A percentile compares a stretch with the other conserved stretches of the same genome.
These are phyloP conservation scores for Datisca glomerata DNA, from an alignment of 306 rosid genomes.

Conservation along the genomic window DNA sequence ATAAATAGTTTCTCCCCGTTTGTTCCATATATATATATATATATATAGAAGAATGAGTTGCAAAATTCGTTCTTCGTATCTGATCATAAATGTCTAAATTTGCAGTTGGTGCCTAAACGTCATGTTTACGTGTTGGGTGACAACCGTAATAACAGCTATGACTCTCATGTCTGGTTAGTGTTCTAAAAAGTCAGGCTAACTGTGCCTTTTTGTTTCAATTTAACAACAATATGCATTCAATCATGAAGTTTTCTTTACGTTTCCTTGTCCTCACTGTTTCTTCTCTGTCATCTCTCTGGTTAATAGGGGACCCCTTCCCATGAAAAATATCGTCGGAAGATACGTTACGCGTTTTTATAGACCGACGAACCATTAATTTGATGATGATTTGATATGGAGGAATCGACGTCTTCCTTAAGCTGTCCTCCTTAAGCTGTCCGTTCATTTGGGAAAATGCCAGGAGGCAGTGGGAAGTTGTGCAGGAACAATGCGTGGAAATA, in stretches of 20 bases:
- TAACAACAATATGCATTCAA: background rate
- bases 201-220: too few relatives aligned
- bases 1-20: too few relatives aligned
- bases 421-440: background rate
- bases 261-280: background rate
- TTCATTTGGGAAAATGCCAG: too few relatives aligned
- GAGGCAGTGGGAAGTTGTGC: background rate
- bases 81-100: slow-evolving; percentile 8
- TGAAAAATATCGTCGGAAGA: slow-evolving; percentile 29
- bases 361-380: slow-evolving; percentile 16
- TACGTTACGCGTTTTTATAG: slow-evolving; percentile 28
- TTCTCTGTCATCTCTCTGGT: background rate
- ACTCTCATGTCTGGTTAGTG: slow-evolving; percentile 69
- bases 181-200: background rate
- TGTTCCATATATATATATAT: too few relatives aligned
- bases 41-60: too few relatives aligned
- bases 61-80: too few relatives aligned
- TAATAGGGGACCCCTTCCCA: slow-evolving; percentile 44
- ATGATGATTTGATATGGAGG: too few relatives aligned
- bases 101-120: slow-evolving; percentile 73
- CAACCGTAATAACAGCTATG: slow-evolving; percentile 78
- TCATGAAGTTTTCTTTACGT: background rate
- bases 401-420: background rate
- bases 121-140: slow-evolving; percentile 88
- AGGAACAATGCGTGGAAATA: background rate